phyloP scores from a whole-genome alignment of 2,329 filamentous ascomycete species.

The Monascus ruber region DNA sequence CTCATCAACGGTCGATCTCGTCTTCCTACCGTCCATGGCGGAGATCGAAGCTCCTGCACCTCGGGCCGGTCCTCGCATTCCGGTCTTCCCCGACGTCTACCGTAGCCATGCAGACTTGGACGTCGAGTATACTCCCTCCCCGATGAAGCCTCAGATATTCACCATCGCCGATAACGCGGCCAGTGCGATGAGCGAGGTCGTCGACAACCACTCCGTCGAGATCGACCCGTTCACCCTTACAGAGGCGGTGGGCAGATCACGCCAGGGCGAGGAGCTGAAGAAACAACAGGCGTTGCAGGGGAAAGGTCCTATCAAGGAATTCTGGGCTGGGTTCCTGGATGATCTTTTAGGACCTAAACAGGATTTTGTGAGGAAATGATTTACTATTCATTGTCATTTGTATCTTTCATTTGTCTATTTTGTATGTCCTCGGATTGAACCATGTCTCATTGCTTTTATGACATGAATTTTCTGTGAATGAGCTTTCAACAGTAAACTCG shows the following conservation, averaged over 20 bases:
- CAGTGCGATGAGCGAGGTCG: slow-evolving; percentile 47
- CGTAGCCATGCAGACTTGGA: slow-evolving; percentile 16
- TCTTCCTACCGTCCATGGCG: slow-evolving; percentile 45
- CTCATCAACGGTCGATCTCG: slow-evolving; percentile 52
- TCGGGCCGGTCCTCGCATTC: slow-evolving; percentile 34
- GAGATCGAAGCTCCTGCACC: slow-evolving; percentile 27
- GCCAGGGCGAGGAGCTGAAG: slow-evolving; percentile 22
- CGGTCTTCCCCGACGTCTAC: slow-evolving; percentile 36
- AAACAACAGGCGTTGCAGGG: slow-evolving; percentile 24
- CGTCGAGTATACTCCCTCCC: slow-evolving; percentile 5
- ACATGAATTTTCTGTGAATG: too few relatives aligned
- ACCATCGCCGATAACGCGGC: slow-evolving; percentile 38
- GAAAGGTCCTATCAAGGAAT: slow-evolving; percentile 19
- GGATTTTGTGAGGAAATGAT: slow-evolving; percentile 1
- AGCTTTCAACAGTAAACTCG: too few relatives aligned
- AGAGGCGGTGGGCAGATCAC: slow-evolving; percentile 34
- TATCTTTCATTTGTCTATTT: neutral
- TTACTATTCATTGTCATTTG: neutral
- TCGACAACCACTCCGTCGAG: slow-evolving; percentile 45
- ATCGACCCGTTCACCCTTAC: slow-evolving; percentile 48
- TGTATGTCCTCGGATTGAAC: neutral
- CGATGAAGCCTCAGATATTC: slow-evolving; percentile 47
- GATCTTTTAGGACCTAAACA: slow-evolving; percentile 27
- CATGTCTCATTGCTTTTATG: too few relatives aligned
- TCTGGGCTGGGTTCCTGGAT: slow-evolving; percentile 27